These are phyloP conservation scores for Hygrophorus russula DNA, from an alignment of 768 basidiomycete genomes.

Conservation along the genomic window DNA sequence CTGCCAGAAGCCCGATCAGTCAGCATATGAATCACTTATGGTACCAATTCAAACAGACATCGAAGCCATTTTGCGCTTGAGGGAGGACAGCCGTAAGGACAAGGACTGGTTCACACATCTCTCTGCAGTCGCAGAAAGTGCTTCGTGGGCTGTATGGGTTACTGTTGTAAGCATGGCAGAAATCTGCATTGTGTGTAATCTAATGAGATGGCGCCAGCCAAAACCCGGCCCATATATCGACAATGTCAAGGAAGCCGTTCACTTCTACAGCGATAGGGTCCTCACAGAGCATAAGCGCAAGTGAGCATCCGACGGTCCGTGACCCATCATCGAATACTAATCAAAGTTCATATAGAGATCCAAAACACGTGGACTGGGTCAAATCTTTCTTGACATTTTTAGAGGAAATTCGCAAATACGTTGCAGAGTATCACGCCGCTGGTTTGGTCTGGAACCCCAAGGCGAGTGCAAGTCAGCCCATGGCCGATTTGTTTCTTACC, in stretches of 20 bases:
- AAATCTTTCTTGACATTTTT: constrained; percentile 56
- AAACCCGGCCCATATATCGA: constrained; percentile 74
- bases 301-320: constrained; percentile 31
- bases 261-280: constrained; percentile 84
- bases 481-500: constrained; percentile 1
- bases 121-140: constrained; percentile 72
- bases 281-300: constrained; percentile 91
- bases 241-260: constrained; percentile 76
- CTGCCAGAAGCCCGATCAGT: constrained; percentile 73
- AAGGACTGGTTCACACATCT: constrained; percentile 79
- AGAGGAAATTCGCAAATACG: constrained; percentile 73
- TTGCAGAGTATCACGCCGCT: constrained; percentile 75
- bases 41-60: constrained; percentile 61
- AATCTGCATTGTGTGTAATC: not conserved
- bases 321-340: not conserved
- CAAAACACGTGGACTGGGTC: constrained; percentile 85
- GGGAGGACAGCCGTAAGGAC: constrained; percentile 71
- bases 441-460: constrained; percentile 85
- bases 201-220: constrained; percentile 30
- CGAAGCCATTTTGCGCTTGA: constrained; percentile 65
- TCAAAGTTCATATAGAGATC: constrained; percentile 45
- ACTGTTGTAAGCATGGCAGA: constrained; percentile 44
- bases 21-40: constrained; percentile 45
- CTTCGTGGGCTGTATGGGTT: constrained; percentile 80
- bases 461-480: constrained; percentile 26